Evolutionary conservation across 2,329 filamentous ascomycete genomes (phyloP), one percentile per base, ranked within the genome.

Genomic region (Boeremia lycopersici): DNA sequence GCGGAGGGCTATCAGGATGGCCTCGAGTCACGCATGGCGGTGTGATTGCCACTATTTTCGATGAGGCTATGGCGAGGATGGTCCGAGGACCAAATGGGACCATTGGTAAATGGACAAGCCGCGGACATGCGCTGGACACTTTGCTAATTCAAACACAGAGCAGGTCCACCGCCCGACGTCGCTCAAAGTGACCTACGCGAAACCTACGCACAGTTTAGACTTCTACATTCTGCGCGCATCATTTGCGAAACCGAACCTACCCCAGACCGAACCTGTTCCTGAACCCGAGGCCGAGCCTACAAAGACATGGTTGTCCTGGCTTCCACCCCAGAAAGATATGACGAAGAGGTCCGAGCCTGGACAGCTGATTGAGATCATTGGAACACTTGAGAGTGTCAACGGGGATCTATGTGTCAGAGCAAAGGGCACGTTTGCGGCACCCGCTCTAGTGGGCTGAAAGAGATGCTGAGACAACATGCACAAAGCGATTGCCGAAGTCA

Each of bases 11-110:
- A 17, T 78, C 82, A 42, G 89, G 90, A 4, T 93, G 88, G 87
- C 89, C 89, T 1, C 82, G 83, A 11, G 79, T 89, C 35, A 85
- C 86, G 46, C 89, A 93, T 75, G 89, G 89, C 50, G 89, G 89
- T 12, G 79, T 82, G 6, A 79, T 89, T 43, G 87, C 86, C 7
- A 91, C 86, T 0, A 72, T 90, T 3, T 74, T 92, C 33, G 84
- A 90, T 70, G 89, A 92, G 77, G 83, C 82, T 46, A 79, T 90
- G 57, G 85, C 86, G n/a, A 79, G 87, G 38, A 86, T 84, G 81
- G 84, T 64, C 75, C 87, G 61, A 82, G 86, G 66, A 78, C 86
- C 36, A 0, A 60, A 64, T 40, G 63, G 59, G 0, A 42, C 59
- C 34, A 50, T 74, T 28, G 69, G 72, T 74, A 66, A 25, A 63